These are phyloP conservation scores for Saraca asoca DNA, from an alignment of 331 rosid species.

Conservation along the genomic window DNA sequence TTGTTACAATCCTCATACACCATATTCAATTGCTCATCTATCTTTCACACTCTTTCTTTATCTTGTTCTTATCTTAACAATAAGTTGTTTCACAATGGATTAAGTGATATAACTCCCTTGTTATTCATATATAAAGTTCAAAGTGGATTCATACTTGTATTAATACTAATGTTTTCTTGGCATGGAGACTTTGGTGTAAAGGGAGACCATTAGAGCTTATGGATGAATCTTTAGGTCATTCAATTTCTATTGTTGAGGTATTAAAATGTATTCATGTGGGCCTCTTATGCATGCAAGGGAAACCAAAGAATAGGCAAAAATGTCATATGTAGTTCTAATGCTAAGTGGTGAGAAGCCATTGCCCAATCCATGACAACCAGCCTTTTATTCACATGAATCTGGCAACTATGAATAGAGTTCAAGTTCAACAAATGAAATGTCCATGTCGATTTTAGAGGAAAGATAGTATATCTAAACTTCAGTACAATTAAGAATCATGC, in stretches of 20 bases:
- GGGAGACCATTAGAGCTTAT: constrained; percentile 24
- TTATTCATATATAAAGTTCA: too few species aligned
- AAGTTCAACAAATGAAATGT: constrained; percentile 12
- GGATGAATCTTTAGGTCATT: background rate
- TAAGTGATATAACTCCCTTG: too few species aligned
- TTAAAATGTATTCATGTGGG: constrained; percentile 31
- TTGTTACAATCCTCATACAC: too few species aligned
- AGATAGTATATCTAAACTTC: background rate
- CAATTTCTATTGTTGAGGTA: background rate
- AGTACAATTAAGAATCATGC: too few species aligned
- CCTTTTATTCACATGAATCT: constrained; percentile 23
- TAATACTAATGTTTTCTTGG: background rate
- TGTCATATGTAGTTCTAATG: constrained; percentile 35
- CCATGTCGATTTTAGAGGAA: constrained; percentile 27
- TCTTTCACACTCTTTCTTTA: too few species aligned
- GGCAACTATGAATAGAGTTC: background rate
- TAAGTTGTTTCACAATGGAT: too few species aligned
- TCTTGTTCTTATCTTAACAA: too few species aligned
- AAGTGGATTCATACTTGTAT: too few species aligned
- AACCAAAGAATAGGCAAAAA: constrained; percentile 29
- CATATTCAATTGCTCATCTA: too few species aligned
- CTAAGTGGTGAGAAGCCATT: constrained; percentile 32
- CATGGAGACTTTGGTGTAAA: constrained; percentile 40
- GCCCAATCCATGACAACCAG: constrained; percentile 30
- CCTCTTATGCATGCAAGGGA: constrained; percentile 31